Percentiles rank a stretch among this genome's conserved stretches.
Evolutionary conservation across 75 land plant genomes (phyloP).

Genomic region (Cupressus sempervirens): DNA sequence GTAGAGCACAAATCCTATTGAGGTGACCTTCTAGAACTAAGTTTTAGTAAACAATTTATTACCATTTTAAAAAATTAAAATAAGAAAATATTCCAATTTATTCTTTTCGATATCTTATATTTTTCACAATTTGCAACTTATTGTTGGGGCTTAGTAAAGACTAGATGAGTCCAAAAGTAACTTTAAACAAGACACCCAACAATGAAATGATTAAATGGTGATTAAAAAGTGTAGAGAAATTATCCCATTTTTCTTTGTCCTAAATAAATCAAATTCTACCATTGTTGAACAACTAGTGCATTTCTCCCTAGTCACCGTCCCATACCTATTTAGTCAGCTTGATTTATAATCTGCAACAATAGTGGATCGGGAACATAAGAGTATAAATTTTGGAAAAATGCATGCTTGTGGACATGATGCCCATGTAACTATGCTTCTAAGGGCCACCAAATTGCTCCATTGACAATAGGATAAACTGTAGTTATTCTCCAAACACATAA

Average conservation of each 20-base stretch:
- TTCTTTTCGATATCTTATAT: neutral
- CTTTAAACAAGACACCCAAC: neutral
- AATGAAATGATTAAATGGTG: neutral
- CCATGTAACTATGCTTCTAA: slow-evolving; percentile 85
- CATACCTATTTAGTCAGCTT: neutral
- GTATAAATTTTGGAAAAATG: slow-evolving; percentile 70
- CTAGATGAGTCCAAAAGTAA: neutral
- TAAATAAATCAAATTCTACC: neutral
- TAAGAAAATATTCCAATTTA: too few species aligned
- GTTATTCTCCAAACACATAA: slow-evolving; percentile 18
- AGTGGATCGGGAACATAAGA: slow-evolving; percentile 84
- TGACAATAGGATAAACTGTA: slow-evolving; percentile 39
- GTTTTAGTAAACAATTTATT: neutral
- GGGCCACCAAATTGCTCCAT: slow-evolving; percentile 80
- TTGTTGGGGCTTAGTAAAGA: neutral
- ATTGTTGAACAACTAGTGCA: neutral
- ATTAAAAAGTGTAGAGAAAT: neutral
- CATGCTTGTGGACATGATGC: slow-evolving; percentile 95
- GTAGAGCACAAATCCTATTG: neutral
- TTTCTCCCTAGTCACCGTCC: neutral
- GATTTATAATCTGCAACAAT: slow-evolving; percentile 39
- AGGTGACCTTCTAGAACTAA: neutral
- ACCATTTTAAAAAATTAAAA: too few species aligned
- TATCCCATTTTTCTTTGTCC: neutral
- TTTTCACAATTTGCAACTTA: neutral